These are phyloP conservation scores for Aschersonia sp. DNA, from an alignment of 2,329 filamentous ascomycete genomes.

Conservation along the genomic window DNA sequence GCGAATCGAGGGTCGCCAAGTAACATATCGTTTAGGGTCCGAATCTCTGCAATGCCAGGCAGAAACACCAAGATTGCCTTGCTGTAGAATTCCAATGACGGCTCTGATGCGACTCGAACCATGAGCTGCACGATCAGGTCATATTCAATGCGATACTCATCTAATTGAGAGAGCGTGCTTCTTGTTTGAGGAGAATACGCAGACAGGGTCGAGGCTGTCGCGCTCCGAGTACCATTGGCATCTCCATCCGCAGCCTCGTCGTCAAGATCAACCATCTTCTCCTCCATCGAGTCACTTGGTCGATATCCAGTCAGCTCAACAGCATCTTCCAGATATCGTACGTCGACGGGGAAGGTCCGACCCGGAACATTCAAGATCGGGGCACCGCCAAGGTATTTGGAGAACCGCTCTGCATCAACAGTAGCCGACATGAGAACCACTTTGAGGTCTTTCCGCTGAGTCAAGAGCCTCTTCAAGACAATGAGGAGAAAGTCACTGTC, in stretches of 20 bases:
- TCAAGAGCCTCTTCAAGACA: constrained; percentile 70
- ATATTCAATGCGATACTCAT: constrained; percentile 87
- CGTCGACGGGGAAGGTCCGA: constrained; percentile 81
- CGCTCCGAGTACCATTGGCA: constrained; percentile 35
- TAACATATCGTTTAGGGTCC: constrained; percentile 75
- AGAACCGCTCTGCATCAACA: constrained; percentile 84
- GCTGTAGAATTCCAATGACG: constrained; percentile 56
- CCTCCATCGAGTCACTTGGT: constrained; percentile 25
- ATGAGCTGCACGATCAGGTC: constrained; percentile 72
- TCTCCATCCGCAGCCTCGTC: constrained; percentile 41
- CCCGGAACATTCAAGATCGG: constrained; percentile 85
- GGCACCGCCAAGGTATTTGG: constrained; percentile 70
- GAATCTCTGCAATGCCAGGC: constrained; percentile 86
- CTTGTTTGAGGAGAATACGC: constrained; percentile 65
- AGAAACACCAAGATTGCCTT: constrained; percentile 90
- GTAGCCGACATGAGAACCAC: constrained; percentile 96
- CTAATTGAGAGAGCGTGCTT: constrained; percentile 59
- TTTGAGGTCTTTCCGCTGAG: constrained; percentile 67
- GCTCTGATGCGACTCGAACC: constrained; percentile 55
- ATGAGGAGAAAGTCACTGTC: constrained; percentile 95
- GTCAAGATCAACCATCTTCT: constrained; percentile 46
- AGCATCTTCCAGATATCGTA: constrained; percentile 82
- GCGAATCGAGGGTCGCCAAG: constrained; percentile 62
- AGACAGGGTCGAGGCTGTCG: constrained; percentile 49
- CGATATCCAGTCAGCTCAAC: constrained; percentile 73